These are phyloP conservation scores for Globisporangium paroecandrum DNA, from an alignment of 352 stramenopile genomes.

Conservation along the genomic window DNA sequence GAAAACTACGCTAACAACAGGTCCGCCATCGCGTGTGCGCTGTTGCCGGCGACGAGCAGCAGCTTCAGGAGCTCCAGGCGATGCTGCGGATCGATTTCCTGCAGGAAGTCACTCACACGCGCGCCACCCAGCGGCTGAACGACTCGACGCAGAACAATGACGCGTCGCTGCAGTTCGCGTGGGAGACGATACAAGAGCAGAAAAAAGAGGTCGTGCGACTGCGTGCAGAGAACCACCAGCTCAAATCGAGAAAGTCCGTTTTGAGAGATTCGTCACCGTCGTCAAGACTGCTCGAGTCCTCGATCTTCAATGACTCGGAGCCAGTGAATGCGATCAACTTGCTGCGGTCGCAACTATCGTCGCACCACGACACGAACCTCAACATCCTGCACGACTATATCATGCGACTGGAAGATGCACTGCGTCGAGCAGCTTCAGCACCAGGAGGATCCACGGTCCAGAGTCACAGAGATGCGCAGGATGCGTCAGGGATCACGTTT, in stretches of 20 bases:
- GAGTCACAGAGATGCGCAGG: conserved; percentile 12
- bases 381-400: conserved; percentile 57
- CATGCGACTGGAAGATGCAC: conserved; percentile 38
- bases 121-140: conserved; percentile 17
- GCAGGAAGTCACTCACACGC: conserved; percentile 32
- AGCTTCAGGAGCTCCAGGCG: conserved; percentile 49
- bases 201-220: conserved; percentile 68
- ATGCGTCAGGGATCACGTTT: conserved; percentile 37
- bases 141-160: conserved; percentile 38
- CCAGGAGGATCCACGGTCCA: conserved; percentile 9
- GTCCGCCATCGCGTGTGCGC: conserved; percentile 39
- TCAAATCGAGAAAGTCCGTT: conserved; percentile 18
- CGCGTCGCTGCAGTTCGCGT: conserved; percentile 69
- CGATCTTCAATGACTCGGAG: conserved; percentile 32
- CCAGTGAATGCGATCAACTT: conserved; percentile 38
- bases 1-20: conserved; percentile 14
- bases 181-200: conserved; percentile 72
- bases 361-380: conserved; percentile 52
- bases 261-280: conserved; percentile 2
- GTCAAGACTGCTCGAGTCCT: conserved; percentile 3
- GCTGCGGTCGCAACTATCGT: conserved; percentile 50
- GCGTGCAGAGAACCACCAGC: conserved; percentile 45
- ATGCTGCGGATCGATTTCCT: conserved; percentile 53
- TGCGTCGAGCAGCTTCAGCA: conserved; percentile 19
- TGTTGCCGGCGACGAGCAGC: conserved; percentile 45